Base-by-base conservation (phyloP, 768 basidiomycete species). In the Clathrus columnatus region DNA sequence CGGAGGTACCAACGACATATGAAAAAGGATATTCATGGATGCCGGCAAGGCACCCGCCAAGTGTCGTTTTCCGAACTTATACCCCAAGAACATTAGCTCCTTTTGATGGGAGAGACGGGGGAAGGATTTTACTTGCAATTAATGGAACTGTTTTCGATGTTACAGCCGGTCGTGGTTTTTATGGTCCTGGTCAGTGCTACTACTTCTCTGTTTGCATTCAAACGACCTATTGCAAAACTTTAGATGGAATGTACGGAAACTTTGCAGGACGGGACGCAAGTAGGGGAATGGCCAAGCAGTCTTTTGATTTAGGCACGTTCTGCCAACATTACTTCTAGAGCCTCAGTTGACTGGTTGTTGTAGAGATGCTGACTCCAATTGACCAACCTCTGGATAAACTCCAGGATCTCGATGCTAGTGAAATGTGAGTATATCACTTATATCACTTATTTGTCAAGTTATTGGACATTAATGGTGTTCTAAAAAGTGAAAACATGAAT, bases 231-330 rank as follows among this genome's bases (percentile, higher is more conserved):
- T n/a, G n/a, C n/a, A n/a, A n/a, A n/a, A n/a, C 46, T 42, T 26
- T 61, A 96, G 95, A 84, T 63, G 95, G 94, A 0, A 91, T 93
- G 80, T 97, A 97, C 65, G 93, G 91, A 27, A 95, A 94, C 70
- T 98, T 99, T 74, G 94, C 96, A 2, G 96, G 95, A 5, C 72
- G 94, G 48, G 95, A 99, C 70, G 95, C 95, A 1, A 94, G 91
- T 16, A 75, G 94, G 32, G 94, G 95, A 4, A 94, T 98, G 89
- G 95, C 95, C 6, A 96, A 94, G 70, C 94, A 97, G 71, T 95
- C 92, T 2, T 97, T 96, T 61, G 94, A 94, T 50, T 27, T 73
- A n/a, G 91, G 93, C 91, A 63, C 51, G 85, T 64, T 30, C 42
- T 30, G 14, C 6, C 5, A 50, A 30, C 42, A n/a, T 20, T 24